A percentile compares a stretch with the other conserved stretches of the same genome.
These are phyloP conservation scores for Chlorophyllum brunneum DNA, from an alignment of 768 basidiomycete genomes.

Conservation along the genomic window DNA sequence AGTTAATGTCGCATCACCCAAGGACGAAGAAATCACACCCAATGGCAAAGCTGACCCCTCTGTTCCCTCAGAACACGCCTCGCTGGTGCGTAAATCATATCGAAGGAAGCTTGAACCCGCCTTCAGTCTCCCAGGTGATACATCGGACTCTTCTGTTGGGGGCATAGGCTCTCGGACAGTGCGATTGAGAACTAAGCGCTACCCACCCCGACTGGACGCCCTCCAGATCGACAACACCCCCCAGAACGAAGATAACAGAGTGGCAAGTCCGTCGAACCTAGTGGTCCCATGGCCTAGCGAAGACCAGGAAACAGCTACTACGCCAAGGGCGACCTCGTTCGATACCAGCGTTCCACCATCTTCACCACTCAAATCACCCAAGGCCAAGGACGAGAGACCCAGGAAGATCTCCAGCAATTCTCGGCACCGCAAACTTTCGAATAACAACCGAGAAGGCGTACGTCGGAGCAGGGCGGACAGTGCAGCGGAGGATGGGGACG, in stretches of 20 bases:
- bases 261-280: slow-evolving; percentile 42
- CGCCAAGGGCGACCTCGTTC: slow-evolving; percentile 56
- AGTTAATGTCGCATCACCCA: slow-evolving; percentile 7
- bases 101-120: slow-evolving; percentile 19
- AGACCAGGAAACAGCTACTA: slow-evolving; percentile 43
- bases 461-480: slow-evolving; percentile 47
- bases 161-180: slow-evolving; percentile 33
- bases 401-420: slow-evolving; percentile 32
- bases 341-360: slow-evolving; percentile 28
- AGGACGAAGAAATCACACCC: slow-evolving; percentile 6
- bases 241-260: slow-evolving; percentile 22
- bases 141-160: slow-evolving; percentile 47
- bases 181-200: slow-evolving; percentile 52
- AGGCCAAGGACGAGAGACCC: slow-evolving; percentile 23
- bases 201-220: slow-evolving; percentile 41
- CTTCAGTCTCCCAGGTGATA: slow-evolving; percentile 29
- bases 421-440: slow-evolving; percentile 45
- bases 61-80: background rate
- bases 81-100: slow-evolving; percentile 1
- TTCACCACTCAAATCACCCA: slow-evolving; percentile 25
- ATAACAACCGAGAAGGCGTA: slow-evolving; percentile 32
- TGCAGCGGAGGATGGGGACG: slow-evolving; percentile 74
- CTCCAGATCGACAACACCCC: slow-evolving; percentile 39
- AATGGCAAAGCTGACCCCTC: slow-evolving; percentile 2
- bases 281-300: slow-evolving; percentile 53